Percentiles rank a stretch among this genome's conserved stretches.
These are phyloP conservation scores for Pleurotus djamor DNA, from an alignment of 768 basidiomycete species.

Conservation along the genomic window DNA sequence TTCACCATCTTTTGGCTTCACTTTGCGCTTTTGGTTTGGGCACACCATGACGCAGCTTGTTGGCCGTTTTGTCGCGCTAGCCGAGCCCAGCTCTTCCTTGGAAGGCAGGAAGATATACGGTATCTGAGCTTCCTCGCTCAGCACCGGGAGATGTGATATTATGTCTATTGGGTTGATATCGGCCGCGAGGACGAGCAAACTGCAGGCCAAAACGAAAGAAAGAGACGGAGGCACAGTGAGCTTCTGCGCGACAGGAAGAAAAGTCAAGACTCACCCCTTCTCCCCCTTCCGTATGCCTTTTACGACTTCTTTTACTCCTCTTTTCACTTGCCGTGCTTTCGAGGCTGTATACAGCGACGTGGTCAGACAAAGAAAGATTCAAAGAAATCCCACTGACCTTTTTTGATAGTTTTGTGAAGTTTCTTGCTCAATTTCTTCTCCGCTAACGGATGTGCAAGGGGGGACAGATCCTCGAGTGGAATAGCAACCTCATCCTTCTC, in stretches of 20 bases:
- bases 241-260: neutral
- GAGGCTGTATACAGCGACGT: constrained; percentile 55
- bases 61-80: constrained; percentile 95
- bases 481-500: constrained; percentile 67
- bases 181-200: constrained; percentile 88
- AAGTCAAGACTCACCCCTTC: constrained; percentile 67
- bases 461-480: constrained; percentile 80
- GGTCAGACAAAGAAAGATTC: neutral
- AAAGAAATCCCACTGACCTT: constrained; percentile 46
- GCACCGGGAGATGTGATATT: constrained; percentile 92
- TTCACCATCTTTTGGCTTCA: constrained; percentile 58
- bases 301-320: constrained; percentile 98
- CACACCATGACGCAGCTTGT: constrained; percentile 98
- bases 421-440: constrained; percentile 93
- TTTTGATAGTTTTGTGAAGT: constrained; percentile 92
- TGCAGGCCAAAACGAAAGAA: constrained; percentile 24
- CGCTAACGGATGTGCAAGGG: constrained; percentile 93
- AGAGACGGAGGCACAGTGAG: neutral
- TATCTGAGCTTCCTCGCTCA: constrained; percentile 91
- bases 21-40: constrained; percentile 74
- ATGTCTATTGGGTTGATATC: constrained; percentile 99
- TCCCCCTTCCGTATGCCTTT: constrained; percentile 98
- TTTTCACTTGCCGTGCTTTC: constrained; percentile 91
- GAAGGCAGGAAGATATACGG: constrained; percentile 89
- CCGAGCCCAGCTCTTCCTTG: constrained; percentile 94